Evolutionary conservation across 768 basidiomycete genomes (phyloP).

Genomic region (Plicaturopsis crispa): DNA sequence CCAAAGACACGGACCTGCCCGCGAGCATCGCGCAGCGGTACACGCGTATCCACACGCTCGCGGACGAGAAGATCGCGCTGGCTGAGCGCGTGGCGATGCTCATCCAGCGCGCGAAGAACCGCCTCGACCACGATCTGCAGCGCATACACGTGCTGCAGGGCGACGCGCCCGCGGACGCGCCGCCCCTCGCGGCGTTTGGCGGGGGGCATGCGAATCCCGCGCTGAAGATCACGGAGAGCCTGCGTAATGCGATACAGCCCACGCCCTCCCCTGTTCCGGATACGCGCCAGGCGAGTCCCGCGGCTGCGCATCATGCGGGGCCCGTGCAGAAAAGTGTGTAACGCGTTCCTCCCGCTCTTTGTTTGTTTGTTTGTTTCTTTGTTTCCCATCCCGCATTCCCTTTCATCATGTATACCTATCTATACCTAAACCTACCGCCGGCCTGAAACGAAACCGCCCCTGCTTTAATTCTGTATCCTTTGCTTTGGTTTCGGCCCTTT

Average conservation of each 20-base stretch:
- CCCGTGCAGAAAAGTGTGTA: neutral
- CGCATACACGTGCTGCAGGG: conserved; percentile 41
- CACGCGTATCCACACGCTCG: conserved; percentile 35
- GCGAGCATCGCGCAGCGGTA: conserved; percentile 38
- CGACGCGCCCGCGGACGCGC: conserved; percentile 9
- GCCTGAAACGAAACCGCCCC: conserved; percentile 16
- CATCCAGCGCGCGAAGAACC: conserved; percentile 35
- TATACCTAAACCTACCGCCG: conserved; percentile 14
- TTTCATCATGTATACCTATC: neutral
- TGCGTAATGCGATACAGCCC: conserved; percentile 30
- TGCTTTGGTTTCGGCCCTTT: neutral
- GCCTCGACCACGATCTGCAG: conserved; percentile 42
- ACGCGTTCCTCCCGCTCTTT: neutral
- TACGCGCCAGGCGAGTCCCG: too few relatives aligned
- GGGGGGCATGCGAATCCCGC: conserved; percentile 18
- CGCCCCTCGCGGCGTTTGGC: conserved; percentile 13
- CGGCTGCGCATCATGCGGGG: neutral
- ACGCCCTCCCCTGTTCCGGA: conserved; percentile 11
- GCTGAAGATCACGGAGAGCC: conserved; percentile 33
- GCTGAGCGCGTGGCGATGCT: conserved; percentile 43
- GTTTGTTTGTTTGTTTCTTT: neutral
- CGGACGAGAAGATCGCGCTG: conserved; percentile 37
- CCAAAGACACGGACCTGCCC: conserved; percentile 11
- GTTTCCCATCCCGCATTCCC: conserved; percentile 1
- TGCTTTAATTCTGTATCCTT: conserved; percentile 31